phyloP scores from a whole-genome alignment of 75 land plant genomes.

The Pinus albicaulis region DNA sequence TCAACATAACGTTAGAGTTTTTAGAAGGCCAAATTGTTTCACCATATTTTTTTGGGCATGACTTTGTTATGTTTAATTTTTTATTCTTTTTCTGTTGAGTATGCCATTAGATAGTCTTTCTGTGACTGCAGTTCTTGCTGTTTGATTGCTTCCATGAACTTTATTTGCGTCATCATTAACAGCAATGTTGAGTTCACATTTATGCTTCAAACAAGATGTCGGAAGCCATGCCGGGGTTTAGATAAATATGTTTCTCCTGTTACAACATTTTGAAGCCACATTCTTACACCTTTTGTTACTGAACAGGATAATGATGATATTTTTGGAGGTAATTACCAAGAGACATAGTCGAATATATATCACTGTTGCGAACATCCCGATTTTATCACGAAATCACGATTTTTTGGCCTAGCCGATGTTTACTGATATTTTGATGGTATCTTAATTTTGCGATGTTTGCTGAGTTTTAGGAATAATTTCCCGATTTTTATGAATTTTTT shows the following conservation, averaged over 20 bases:
- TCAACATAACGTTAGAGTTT: not conserved
- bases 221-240: too few species aligned
- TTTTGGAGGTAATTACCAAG: not conserved
- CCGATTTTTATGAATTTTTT: too few species aligned
- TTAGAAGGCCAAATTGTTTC: not conserved
- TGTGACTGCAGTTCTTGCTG: not conserved
- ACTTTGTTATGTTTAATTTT: not conserved
- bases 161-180: not conserved
- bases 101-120: too few species aligned
- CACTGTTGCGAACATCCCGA: too few species aligned
- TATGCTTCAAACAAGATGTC: not conserved
- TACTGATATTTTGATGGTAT: too few species aligned
- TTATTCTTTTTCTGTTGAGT: not conserved
- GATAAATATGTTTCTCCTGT: not conserved
- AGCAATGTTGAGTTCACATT: not conserved
- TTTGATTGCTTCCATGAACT: constrained; percentile 2
- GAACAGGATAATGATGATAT: not conserved
- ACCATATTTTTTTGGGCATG: not conserved
- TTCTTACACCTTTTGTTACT: not conserved
- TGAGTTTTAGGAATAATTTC: too few species aligned
- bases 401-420: too few species aligned
- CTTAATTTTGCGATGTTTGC: too few species aligned
- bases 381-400: too few species aligned
- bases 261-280: not conserved
- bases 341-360: too few species aligned